These are phyloP conservation scores for Tolypocladium album DNA, from an alignment of 2,329 filamentous ascomycete genomes.

Conservation along the genomic window DNA sequence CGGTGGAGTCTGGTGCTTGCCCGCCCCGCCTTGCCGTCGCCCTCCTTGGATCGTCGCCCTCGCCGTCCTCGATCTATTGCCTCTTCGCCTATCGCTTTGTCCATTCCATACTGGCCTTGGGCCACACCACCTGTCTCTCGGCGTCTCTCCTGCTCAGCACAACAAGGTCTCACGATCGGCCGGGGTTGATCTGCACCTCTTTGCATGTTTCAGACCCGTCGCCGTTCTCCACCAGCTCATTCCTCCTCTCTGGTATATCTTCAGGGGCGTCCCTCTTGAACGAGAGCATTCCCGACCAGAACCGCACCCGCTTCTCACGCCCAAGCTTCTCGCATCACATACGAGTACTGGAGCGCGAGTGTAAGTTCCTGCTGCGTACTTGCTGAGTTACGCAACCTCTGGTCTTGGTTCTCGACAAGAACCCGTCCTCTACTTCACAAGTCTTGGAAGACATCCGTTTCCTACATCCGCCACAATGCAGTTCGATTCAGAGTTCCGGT, in stretches of 20 bases:
- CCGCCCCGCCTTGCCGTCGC: not conserved
- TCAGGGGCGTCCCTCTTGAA: slow-evolving; percentile 24
- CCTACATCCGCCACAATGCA: slow-evolving; percentile 19
- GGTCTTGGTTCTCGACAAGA: not conserved
- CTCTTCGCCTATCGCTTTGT: slow-evolving; percentile 11
- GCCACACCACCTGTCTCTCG: slow-evolving; percentile 23
- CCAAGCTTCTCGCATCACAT: not conserved
- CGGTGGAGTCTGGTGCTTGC: slow-evolving; percentile 8
- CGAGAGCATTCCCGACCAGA: slow-evolving; percentile 24
- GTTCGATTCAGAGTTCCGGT: slow-evolving; percentile 26
- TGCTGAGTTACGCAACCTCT: not conserved
- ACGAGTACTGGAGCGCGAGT: not conserved
- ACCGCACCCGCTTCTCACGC: slow-evolving; percentile 7
- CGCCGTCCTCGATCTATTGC: slow-evolving; percentile 15
- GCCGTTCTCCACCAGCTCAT: slow-evolving; percentile 21
- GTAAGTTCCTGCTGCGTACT: not conserved
- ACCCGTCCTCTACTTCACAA: not conserved
- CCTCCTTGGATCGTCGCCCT: slow-evolving; percentile 10
- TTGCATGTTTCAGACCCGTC: slow-evolving; percentile 22
- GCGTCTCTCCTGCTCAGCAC: slow-evolving; percentile 16
- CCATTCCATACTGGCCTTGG: slow-evolving; percentile 22
- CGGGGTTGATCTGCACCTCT: slow-evolving; percentile 20
- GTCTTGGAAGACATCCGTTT: slow-evolving; percentile 1
- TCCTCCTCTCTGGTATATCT: slow-evolving; percentile 30
- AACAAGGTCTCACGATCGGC: slow-evolving; percentile 18